These are phyloP conservation scores for Flaveria linearis DNA, from an alignment of 129 eudicot genomes.

Conservation along the genomic window DNA sequence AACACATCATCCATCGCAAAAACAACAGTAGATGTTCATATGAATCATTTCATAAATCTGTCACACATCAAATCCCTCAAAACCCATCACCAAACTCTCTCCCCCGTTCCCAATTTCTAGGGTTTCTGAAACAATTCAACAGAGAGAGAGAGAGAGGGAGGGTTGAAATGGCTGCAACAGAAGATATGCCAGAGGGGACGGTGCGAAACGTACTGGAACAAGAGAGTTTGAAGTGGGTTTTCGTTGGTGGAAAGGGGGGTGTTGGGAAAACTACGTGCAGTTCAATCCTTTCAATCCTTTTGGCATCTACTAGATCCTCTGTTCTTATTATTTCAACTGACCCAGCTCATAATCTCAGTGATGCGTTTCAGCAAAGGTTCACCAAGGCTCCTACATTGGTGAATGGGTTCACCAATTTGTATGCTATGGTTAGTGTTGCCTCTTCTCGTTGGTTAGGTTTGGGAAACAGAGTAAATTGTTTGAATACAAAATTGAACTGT, in stretches of 20 bases:
- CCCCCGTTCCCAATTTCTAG: constrained; percentile 1
- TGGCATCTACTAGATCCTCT: constrained; percentile 69
- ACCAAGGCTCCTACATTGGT: constrained; percentile 86
- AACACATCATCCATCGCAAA: neutral
- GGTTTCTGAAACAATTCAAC: constrained; percentile 17
- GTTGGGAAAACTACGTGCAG: constrained; percentile 99
- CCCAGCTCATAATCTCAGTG: constrained; percentile 98
- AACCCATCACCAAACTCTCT: constrained; percentile 23
- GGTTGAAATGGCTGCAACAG: constrained; percentile 36
- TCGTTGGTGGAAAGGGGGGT: constrained; percentile 98
- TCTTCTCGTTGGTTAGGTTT: neutral
- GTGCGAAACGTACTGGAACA: constrained; percentile 78
- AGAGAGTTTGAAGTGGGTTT: constrained; percentile 80
- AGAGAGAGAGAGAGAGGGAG: neutral
- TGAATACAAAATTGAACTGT: neutral
- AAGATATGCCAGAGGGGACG: constrained; percentile 71
- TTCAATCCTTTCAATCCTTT: constrained; percentile 74
- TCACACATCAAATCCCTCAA: constrained; percentile 16
- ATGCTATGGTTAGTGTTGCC: constrained; percentile 71
- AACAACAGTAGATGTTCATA: no score
- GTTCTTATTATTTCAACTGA: constrained; percentile 96
- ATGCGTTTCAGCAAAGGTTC: constrained; percentile 92
- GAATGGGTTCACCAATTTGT: constrained; percentile 86
- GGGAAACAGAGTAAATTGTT: constrained; percentile 7
- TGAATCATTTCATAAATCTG: neutral